Conservation (phyloP, 768 basidiomycete genomes). For the Tephrocybe sp. region DNA sequence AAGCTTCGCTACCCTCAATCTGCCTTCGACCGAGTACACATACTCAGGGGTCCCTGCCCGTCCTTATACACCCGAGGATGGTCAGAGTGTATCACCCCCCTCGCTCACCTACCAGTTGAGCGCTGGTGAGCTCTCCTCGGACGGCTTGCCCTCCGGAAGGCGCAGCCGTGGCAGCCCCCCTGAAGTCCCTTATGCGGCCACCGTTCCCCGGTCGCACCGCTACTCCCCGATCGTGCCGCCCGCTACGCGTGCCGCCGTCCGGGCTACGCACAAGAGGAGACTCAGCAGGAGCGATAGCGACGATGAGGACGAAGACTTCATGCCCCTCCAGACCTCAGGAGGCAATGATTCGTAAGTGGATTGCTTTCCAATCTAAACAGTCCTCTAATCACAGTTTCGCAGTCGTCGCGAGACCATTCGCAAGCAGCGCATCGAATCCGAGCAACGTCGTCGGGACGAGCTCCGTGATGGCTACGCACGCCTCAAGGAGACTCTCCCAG, state of each 20-base stretch:
- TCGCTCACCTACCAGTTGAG: constrained; percentile 66
- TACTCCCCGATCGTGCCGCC: constrained; percentile 72
- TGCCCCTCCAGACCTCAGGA: constrained; percentile 40
- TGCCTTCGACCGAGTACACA: constrained; percentile 50
- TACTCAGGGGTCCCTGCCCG: constrained; percentile 63
- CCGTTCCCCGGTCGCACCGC: constrained; percentile 72
- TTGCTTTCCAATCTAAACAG: background rate
- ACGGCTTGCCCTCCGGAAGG: constrained; percentile 59
- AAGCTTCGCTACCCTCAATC: constrained; percentile 60
- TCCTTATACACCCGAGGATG: constrained; percentile 68
- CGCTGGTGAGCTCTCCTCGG: constrained; percentile 72
- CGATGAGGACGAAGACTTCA: constrained; percentile 76
- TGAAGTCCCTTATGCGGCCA: constrained; percentile 49
- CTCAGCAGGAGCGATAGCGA: constrained; percentile 58
- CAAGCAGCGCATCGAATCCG: constrained; percentile 90
- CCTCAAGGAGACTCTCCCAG: constrained; percentile 87
- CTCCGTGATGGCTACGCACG: constrained; percentile 89
- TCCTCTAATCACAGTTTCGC: constrained; percentile 7
- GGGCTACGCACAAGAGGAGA: constrained; percentile 41
- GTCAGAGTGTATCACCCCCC: constrained; percentile 63
- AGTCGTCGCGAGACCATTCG: constrained; percentile 88
- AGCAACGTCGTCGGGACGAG: constrained; percentile 89
- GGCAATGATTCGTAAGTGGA: constrained; percentile 52
- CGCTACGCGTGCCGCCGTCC: constrained; percentile 52
- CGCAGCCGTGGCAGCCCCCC: constrained; percentile 72